These are phyloP conservation scores for Gloeopeniophorella convolvens DNA, from an alignment of 768 basidiomycete species.

Conservation along the genomic window DNA sequence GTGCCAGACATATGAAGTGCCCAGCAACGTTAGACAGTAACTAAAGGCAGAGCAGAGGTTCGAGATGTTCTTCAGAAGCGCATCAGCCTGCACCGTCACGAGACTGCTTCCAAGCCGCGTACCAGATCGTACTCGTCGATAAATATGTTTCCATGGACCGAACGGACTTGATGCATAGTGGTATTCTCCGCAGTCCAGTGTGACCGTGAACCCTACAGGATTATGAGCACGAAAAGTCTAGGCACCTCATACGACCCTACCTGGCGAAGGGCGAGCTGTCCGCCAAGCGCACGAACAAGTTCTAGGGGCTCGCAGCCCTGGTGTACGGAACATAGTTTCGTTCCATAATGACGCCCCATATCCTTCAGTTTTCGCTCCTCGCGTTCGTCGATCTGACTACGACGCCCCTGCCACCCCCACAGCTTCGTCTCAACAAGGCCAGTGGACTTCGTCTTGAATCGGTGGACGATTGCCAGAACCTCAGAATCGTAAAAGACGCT, in stretches of 20 bases:
- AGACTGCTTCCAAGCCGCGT: constrained; percentile 21
- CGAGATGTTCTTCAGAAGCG: constrained; percentile 39
- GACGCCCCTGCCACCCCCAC: constrained; percentile 72
- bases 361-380: constrained; percentile 67
- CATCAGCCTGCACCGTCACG: constrained; percentile 1
- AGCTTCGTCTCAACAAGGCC: constrained; percentile 64
- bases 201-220: constrained; percentile 52
- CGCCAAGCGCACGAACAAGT: constrained; percentile 59
- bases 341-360: constrained; percentile 67
- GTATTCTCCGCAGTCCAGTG: constrained; percentile 80
- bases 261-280: constrained; percentile 68
- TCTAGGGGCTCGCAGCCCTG: constrained; percentile 63
- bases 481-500: constrained; percentile 72
- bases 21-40: constrained; percentile 67
- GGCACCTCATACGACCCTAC: constrained; percentile 35
- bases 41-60: constrained; percentile 84
- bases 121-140: constrained; percentile 75
- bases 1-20: constrained; percentile 74
- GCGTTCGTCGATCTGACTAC: constrained; percentile 43
- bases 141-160: constrained; percentile 39
- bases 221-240: not conserved
- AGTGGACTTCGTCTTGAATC: constrained; percentile 56
- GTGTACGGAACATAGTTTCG: constrained; percentile 36
- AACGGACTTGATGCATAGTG: constrained; percentile 70
- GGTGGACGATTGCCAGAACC: constrained; percentile 59